Percentiles rank a stretch among this genome's conserved stretches.
These are phyloP conservation scores for Flaveria ramosissima DNA, from an alignment of 129 eudicot genomes.

Conservation along the genomic window DNA sequence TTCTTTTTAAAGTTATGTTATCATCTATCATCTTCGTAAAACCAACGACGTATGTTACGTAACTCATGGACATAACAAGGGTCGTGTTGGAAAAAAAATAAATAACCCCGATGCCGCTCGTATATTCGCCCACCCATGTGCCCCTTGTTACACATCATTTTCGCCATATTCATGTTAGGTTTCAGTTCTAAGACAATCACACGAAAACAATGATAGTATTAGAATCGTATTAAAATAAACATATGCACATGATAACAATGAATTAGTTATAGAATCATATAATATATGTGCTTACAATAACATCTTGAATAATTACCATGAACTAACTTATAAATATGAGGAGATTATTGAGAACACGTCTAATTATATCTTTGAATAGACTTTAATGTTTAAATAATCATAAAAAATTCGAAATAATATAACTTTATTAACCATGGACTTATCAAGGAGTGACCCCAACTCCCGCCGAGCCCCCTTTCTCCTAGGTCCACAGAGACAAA, in stretches of 20 bases:
- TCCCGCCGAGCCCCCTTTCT: too few relatives aligned
- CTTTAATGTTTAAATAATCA: background rate
- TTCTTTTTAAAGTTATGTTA: too few relatives aligned
- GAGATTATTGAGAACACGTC: constrained; percentile 13
- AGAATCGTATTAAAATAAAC: background rate
- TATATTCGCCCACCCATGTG: background rate
- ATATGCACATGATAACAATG: background rate
- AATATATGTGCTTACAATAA: background rate
- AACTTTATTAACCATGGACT: background rate
- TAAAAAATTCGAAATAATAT: background rate
- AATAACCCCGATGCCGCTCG: background rate
- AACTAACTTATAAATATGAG: background rate
- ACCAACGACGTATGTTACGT: too few relatives aligned
- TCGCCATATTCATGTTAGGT: background rate
- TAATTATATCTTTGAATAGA: background rate
- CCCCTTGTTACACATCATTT: background rate
- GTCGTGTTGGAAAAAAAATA: too few relatives aligned
- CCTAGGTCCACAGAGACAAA: too few relatives aligned
- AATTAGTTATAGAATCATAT: too few relatives aligned
- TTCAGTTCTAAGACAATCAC: background rate
- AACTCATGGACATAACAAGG: too few relatives aligned
- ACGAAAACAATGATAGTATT: background rate
- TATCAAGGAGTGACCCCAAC: too few relatives aligned
- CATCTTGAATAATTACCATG: background rate
- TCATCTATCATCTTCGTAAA: too few relatives aligned